Base-by-base conservation (phyloP, 2,329 filamentous ascomycete species). In the Alternaria sp. region DNA sequence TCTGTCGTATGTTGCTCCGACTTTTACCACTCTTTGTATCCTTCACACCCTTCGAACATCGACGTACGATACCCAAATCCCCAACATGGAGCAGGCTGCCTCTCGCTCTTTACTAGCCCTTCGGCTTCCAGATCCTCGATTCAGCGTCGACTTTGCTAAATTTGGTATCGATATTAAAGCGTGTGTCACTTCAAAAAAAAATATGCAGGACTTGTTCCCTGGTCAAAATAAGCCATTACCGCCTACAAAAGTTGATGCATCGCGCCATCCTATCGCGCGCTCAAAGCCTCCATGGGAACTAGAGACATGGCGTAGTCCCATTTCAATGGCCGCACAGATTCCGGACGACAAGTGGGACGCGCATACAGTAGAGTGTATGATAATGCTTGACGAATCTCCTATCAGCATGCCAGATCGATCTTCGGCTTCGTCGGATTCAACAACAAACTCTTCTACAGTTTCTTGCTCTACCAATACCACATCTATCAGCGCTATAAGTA, bases 81-180 rank as follows among this genome's bases (percentile, higher is more conserved):
- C 40, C 53, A 56, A 9, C 8, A 70, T 71, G 67, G 54, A 65
- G 26, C 41, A 62, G 29, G 41, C 52, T 58, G 51, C 58, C 37
- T 54, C 65, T 28, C 61, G 62, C 24, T 56, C 60, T 13, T 53
- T 58, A 37, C 62, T 70, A 9, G 60, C 67, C 29, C 61, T 70
- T n/a, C 48, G 63, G n/a, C 59, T 72, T 9, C 69, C 69, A 7
- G 67, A 60, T 52, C 58, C 60, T 56, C 67, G 63, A 31, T 67
- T 69, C 58, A 67, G 67, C 46, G 60, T 69, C 10, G 65, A 71
- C 52, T 70, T 70, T 34, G 40, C 62, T 1, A 64, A 45, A 8
- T 65, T 70, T 55, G n/a, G 56, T 11, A 26, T 42, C n/a, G 60
- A 52, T 10, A 33, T 50, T 10, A 51, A 55, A 23, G 45, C 58